These are phyloP conservation scores for Trebouxia sp. DNA, from an alignment of 139 green algal genomes.

Conservation along the genomic window DNA sequence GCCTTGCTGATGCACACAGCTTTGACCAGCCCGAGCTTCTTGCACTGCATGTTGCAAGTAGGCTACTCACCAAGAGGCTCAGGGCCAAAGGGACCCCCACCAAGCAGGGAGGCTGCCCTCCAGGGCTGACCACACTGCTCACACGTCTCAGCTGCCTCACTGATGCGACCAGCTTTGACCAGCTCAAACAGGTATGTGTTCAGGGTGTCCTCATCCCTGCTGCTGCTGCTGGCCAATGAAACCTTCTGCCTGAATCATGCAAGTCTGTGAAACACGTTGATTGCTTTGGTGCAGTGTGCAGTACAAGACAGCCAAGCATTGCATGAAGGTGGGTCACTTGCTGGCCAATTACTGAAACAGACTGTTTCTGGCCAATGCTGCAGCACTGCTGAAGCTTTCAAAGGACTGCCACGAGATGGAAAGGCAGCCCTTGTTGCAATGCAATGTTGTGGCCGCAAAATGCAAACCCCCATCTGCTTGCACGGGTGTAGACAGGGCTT, in stretches of 20 bases:
- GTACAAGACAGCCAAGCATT: no score
- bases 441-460: no score
- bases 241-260: neutral
- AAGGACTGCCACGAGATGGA: no score
- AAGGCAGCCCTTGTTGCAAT: no score
- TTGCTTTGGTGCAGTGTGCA: no score
- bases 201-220: constrained; percentile 65
- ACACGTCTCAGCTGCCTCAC: constrained; percentile 57
- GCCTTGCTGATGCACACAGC: neutral
- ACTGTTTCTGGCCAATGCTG: no score
- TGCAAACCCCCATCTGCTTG: no score
- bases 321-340: no score
- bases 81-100: constrained; percentile 56
- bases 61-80: constrained; percentile 63
- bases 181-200: constrained; percentile 67
- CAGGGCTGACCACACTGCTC: constrained; percentile 68
- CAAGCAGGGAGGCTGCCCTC: constrained; percentile 64
- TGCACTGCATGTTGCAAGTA: neutral
- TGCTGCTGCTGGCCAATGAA: neutral
- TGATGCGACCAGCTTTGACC: constrained; percentile 62
- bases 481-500: no score
- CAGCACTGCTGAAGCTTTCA: no score
- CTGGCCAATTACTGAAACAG: no score
- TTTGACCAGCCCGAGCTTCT: neutral
- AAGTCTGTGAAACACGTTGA: neutral